Evolutionary conservation across 2,329 filamentous ascomycete genomes (phyloP), one percentile per base, ranked within the genome.

Genomic region (Botryotinia globosa): DNA sequence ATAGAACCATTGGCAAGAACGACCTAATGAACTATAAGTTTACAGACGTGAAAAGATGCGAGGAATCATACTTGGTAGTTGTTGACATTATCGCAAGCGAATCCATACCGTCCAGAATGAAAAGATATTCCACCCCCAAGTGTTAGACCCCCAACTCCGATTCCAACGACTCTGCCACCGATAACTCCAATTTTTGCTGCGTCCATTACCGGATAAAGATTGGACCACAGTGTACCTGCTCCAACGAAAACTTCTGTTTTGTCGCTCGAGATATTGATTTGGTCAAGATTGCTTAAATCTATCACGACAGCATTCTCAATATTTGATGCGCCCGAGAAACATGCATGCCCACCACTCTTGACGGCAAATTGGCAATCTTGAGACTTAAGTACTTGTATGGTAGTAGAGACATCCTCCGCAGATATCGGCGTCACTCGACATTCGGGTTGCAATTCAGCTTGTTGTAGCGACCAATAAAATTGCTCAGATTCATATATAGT

Each of bases 1-100:
- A 88, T 81, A 74, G 85, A 84, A 78, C 87, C 87, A 71, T 87
- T 85, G 0, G 83, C 83, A 12, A 83, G 79, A 1, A 85, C 82
- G 12, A 77, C 58, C 76, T 71, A 64, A 25, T 79, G 84, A 34
- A 44, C 20, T 3, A 18, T 58, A 45, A 69, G 67, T 18, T 32
- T 61, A 10, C 5, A 54, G 10, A 44, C 4, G 32, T 62, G 9
- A 12, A 44, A 61, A 45, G 1, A 8, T 10, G 29, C n/a, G n/a
- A 39, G 45, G 42, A 20, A 32, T 45, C 42, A 25, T 74, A 45
- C 63, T 69, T 76, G 66, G 44, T 73, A 77, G 29, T 73, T 75
- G 18, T 69, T n/a, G 22, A 75, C 74, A 51, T 77, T 76, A 69
- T 77, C 75, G 54, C 42, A 65, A 6, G 69, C 75, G 64, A 73